Percentiles rank a stretch among this genome's conserved stretches.
Evolutionary conservation across 106 monocot species (phyloP).

Genomic region (Dendrobium catenatum): DNA sequence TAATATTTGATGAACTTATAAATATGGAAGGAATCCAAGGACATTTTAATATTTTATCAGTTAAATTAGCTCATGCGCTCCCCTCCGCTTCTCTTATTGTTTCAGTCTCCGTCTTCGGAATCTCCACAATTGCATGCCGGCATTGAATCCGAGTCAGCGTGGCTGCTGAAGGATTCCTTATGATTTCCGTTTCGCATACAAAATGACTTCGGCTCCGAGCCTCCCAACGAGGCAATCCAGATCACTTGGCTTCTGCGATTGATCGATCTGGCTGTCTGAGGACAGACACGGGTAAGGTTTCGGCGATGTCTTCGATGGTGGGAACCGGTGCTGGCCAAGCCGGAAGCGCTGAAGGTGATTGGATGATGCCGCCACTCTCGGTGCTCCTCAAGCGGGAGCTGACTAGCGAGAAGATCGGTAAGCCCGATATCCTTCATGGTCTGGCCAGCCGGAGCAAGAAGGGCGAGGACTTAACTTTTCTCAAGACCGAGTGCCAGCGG

Average conservation of each 20-base stretch:
- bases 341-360: constrained; percentile 9
- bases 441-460: constrained; percentile 74
- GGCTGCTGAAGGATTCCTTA: not conserved
- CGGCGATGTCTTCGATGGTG: not conserved
- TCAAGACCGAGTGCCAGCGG: constrained; percentile 61
- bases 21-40: too few species aligned
- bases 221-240: not conserved
- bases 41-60: too few species aligned
- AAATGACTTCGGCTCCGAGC: not conserved
- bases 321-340: constrained; percentile 4
- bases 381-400: constrained; percentile 69
- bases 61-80: too few species aligned
- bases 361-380: constrained; percentile 55
- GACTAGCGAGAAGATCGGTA: constrained; percentile 52
- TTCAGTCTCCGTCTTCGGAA: too few species aligned
- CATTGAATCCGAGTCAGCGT: not conserved
- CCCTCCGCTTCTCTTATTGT: too few species aligned
- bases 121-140: not conserved
- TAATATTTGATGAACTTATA: too few species aligned
- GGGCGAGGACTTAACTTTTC: constrained; percentile 79
- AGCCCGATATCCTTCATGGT: constrained; percentile 58
- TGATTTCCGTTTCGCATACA: not conserved
- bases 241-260: not conserved
- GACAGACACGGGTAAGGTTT: not conserved
- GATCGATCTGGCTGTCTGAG: not conserved